These are phyloP conservation scores for Penicillium sp. DNA, from an alignment of 2,329 filamentous ascomycete species.

Conservation along the genomic window DNA sequence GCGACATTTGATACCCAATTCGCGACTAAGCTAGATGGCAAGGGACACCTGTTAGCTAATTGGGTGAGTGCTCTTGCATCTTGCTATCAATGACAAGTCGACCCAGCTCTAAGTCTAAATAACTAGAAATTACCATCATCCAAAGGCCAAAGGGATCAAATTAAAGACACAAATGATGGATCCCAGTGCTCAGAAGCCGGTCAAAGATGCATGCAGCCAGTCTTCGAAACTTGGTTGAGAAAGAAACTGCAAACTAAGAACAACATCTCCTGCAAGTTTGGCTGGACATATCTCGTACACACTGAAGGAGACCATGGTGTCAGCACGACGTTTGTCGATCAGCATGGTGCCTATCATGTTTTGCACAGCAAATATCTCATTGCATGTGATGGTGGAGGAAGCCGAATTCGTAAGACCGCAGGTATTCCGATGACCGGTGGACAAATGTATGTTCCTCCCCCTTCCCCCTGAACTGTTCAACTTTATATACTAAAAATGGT, in stretches of 20 bases:
- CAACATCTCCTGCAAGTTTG: conserved; percentile 34
- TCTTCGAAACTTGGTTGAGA: conserved; percentile 1
- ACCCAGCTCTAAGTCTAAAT: not conserved
- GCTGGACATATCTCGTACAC: conserved; percentile 30
- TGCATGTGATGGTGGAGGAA: conserved; percentile 28
- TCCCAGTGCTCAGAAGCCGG: not conserved
- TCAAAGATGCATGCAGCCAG: conserved; percentile 1
- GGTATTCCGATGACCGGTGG: conserved; percentile 8
- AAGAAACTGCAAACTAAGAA: not conserved
- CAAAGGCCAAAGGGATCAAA: not conserved
- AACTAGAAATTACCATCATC: not conserved
- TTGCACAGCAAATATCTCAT: conserved; percentile 30
- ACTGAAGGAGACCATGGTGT: conserved; percentile 23
- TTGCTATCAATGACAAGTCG: not conserved
- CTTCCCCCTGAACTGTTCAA: not conserved
- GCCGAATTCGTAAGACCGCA: conserved; percentile 5
- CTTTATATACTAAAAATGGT: not conserved
- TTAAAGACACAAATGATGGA: not conserved
- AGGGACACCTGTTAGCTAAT: not conserved
- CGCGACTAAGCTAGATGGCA: not conserved
- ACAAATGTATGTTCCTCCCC: conserved; percentile 9
- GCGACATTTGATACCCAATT: conserved; percentile 7
- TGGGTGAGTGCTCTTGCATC: not conserved
- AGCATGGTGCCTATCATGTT: conserved; percentile 18
- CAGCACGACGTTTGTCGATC: conserved; percentile 21